Conservation (phyloP, 805 yeast genomes). For the Candida xiaguanensis region DNA sequence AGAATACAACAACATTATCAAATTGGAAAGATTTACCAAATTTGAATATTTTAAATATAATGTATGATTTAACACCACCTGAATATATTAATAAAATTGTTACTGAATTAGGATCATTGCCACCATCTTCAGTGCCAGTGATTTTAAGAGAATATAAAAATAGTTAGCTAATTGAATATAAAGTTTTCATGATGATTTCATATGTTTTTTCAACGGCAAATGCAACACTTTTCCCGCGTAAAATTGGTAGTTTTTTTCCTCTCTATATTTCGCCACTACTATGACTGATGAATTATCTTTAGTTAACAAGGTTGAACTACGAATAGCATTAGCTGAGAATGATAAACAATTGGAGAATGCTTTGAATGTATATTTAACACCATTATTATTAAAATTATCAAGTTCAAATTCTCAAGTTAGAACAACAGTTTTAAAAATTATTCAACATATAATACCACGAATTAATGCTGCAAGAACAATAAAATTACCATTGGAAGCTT, state of each 20-base stretch:
- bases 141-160: conserved; percentile 86
- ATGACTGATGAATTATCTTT: conserved; percentile 52
- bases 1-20: conserved; percentile 40
- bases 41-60: conserved; percentile 73
- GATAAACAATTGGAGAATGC: conserved; percentile 61
- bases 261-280: conserved; percentile 10
- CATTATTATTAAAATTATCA: conserved; percentile 72
- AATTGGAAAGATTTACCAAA: conserved; percentile 63
- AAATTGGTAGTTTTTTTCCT: no score
- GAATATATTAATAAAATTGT: conserved; percentile 90
- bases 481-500: conserved; percentile 59
- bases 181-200: no score
- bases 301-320: conserved; percentile 75
- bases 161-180: conserved; percentile 14
- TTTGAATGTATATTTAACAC: conserved; percentile 64
- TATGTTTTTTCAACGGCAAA: no score
- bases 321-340: conserved; percentile 71
- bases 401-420: conserved; percentile 68
- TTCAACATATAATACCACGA: conserved; percentile 66
- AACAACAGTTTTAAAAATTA: conserved; percentile 59
- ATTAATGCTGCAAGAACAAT: conserved; percentile 51
- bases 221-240: no score
- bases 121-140: conserved; percentile 98
- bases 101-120: conserved; percentile 93
- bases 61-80: conserved; percentile 94